Evolutionary conservation across 169 alveolate species (phyloP).

Genomic region (Babesia caballi): DNA sequence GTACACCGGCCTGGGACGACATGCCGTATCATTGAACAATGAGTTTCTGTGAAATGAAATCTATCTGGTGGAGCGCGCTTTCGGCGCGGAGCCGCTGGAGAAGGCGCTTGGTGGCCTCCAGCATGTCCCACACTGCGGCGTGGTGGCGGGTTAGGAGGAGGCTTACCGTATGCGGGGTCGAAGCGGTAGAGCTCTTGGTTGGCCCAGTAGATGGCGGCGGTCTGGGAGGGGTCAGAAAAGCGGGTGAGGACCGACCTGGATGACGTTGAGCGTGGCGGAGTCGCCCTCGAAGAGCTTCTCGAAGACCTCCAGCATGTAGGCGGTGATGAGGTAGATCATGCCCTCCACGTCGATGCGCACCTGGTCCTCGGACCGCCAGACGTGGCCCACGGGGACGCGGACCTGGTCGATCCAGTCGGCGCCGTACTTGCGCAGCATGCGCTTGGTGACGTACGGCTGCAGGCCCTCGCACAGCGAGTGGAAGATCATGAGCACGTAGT

Average conservation of each 20-base stretch:
- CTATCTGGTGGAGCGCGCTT: slow-evolving; percentile 36
- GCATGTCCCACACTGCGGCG: slow-evolving; percentile 58
- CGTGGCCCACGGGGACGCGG: slow-evolving; percentile 70
- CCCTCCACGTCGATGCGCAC: slow-evolving; percentile 78
- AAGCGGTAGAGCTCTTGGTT: slow-evolving; percentile 78
- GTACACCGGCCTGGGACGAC: slow-evolving; percentile 53
- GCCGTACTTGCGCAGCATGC: slow-evolving; percentile 69
- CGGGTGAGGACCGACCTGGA: slow-evolving; percentile 38
- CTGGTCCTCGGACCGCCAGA: slow-evolving; percentile 70
- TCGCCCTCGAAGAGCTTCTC: slow-evolving; percentile 67
- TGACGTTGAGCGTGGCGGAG: slow-evolving; percentile 45
- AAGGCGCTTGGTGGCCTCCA: slow-evolving; percentile 43
- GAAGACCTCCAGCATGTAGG: slow-evolving; percentile 77
- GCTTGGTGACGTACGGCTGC: slow-evolving; percentile 71
- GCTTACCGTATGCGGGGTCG: slow-evolving; percentile 69
- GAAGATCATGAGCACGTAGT: slow-evolving; percentile 59
- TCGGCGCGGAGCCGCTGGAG: slow-evolving; percentile 44
- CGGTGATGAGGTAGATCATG: slow-evolving; percentile 73
- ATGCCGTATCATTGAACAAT: slow-evolving; percentile 25
- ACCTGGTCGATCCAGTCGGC: slow-evolving; percentile 69
- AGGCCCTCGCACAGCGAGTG: slow-evolving; percentile 71
- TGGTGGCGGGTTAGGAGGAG: not conserved
- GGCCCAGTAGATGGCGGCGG: slow-evolving; percentile 81
- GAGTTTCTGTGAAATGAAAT: slow-evolving; percentile 57
- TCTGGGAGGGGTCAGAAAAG: slow-evolving; percentile 38